These are phyloP conservation scores for Telfairia occidentalis DNA, from an alignment of 331 rosid genomes.

Conservation along the genomic window DNA sequence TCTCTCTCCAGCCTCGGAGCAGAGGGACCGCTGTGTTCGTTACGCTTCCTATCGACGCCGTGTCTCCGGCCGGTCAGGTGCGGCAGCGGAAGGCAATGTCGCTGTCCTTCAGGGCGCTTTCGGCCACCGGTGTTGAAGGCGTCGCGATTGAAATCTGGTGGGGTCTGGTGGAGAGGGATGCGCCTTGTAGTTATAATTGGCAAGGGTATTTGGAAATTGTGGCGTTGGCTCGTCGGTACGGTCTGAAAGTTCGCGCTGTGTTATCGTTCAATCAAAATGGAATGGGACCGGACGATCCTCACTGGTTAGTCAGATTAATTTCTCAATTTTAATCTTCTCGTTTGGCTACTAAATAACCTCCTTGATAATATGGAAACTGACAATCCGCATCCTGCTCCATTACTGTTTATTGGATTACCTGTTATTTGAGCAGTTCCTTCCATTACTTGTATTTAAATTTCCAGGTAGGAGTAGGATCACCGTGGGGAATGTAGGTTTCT, in stretches of 20 bases:
- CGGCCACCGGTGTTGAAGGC: conserved; percentile 43
- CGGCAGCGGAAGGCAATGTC: conserved; percentile 23
- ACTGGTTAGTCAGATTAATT: conserved; percentile 26
- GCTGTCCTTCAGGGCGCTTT: conserved; percentile 34
- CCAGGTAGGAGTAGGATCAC: background rate
- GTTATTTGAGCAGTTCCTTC: background rate
- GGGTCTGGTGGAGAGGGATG: conserved; percentile 47
- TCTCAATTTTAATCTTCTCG: background rate
- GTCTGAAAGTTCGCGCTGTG: conserved; percentile 35
- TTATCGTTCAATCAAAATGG: conserved; percentile 39
- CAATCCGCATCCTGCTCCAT: background rate
- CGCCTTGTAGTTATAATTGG: conserved; percentile 32
- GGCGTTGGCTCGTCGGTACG: conserved; percentile 25
- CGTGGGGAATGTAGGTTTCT: background rate
- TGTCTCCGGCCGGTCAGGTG: conserved; percentile 16
- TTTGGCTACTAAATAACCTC: background rate
- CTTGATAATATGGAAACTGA: no score
- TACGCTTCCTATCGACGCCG: conserved; percentile 31
- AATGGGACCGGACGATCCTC: conserved; percentile 28
- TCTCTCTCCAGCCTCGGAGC: conserved; percentile 23
- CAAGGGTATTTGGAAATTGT: conserved; percentile 36
- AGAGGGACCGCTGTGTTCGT: conserved; percentile 35
- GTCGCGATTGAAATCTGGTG: conserved; percentile 51
- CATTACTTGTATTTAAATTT: background rate
- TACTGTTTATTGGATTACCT: no score